Evolutionary conservation across 2,329 filamentous ascomycete genomes (phyloP), one percentile per base, ranked within the genome.

Genomic region (Pestalotiopsis sp.): DNA sequence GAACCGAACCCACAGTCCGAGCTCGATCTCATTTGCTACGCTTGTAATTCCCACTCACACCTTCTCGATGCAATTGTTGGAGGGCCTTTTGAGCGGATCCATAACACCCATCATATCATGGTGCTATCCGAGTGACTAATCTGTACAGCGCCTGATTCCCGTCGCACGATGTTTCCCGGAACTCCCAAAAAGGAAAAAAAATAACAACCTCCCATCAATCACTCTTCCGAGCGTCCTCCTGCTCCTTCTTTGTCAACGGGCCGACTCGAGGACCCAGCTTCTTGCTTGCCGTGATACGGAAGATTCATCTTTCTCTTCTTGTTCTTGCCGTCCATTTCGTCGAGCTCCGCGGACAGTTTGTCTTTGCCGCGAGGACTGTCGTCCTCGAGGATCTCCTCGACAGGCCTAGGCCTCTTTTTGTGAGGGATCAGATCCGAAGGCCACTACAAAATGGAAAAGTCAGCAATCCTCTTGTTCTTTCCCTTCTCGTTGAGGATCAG

Each of bases 311-410:
- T 66, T 49, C 36, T 64, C 52, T 39, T 38, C 49, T 45, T 20
- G 20, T 13, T 65, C 52, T 14, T 13, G 13, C 59, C 27, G 14
- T 27, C 65, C 27, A 79, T 72, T 57, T 73, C 67, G 11, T 77
- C 74, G n/a, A 78, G 72, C 62, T 78, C 75, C 56, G 72, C 73
- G 6, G 71, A 71, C 65, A 80, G 68, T 64, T 74, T 77, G 67
- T 79, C 76, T 68, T 75, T 70, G 67, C 75, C 70, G 12, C 76
- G 71, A 3, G 69, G 62, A 4, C 69, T 77, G 41, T 76, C 71
- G 41, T 77, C 75, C 3, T 65, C 52, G 20, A 74, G 62, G n/a
- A 77, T 69, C 61, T 74, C 74, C 9, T 70, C 72, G 7, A 76
- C 67, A 52, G 27, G 31, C 12, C 64, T 73, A 59, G 56, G 65